Evolutionary conservation across 371 early-diverging fungal genomes (phyloP), one percentile per base, ranked within the genome.

Genomic region (Apophysomyces sp.): DNA sequence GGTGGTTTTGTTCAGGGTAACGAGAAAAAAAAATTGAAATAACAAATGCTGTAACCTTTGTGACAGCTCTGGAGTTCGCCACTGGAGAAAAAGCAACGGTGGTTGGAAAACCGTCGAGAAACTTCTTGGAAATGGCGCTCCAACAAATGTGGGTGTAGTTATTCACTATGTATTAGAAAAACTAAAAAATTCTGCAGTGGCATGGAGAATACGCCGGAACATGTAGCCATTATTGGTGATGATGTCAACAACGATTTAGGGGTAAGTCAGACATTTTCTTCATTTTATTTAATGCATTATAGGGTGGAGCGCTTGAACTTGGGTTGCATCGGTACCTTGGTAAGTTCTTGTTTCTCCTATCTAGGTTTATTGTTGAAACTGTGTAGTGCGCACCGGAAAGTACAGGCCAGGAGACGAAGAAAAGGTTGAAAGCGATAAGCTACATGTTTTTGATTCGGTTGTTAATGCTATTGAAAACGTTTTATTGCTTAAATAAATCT

Each of bases 151-250:
- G 81, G 74, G 70, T 18, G 13, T 3, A 2, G 37, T 9, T 55
- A 5, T 58, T 69, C 30, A 60, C 31, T 1, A 4, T 16, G 41
- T 18, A 32, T 37, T 15, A 49, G 44, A 15, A 54, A 2, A 32
- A 55, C 24, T 57, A 16, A 53, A 29, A 28, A 40, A 60, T 21
- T 55, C 24, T 24, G 30, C 58, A 78, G 72, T 34, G 65, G 66
- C 1, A 72, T 63, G 67, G 44, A 62, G 12, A 65, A 64, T 27
- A 37, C 39, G 15, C 83, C 87, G 1, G 71, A 72, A 52, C 59
- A 78, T 3, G 90, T 89, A 26, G 90, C 88, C 0, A 92, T 93
- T 80, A 87, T 95, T 57, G 95, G 95, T 28, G 95, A 95, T 62
- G 93, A 93, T 58, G 87, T 92, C 4, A 72, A 80, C 6, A 89